These are phyloP conservation scores for Curvularia sp. DNA, from an alignment of 2,329 filamentous ascomycete species.

Conservation along the genomic window DNA sequence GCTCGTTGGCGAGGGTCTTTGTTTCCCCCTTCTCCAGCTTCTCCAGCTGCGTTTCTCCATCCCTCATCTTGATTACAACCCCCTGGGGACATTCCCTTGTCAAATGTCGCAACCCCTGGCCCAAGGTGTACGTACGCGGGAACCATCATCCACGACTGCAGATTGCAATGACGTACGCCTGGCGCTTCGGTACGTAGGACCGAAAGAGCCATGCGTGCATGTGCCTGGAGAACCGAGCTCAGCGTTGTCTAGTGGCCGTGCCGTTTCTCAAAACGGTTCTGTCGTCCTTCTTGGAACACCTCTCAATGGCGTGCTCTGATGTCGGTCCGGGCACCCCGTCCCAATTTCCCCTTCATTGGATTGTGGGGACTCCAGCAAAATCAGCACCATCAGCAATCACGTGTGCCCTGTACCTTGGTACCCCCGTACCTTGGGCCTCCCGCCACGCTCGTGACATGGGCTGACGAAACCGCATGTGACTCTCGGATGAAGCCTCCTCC, in stretches of 20 bases:
- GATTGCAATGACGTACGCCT: neutral
- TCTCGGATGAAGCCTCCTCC: neutral
- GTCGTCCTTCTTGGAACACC: neutral
- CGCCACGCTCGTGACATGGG: neutral
- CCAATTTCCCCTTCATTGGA: neutral
- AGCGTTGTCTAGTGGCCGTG: conserved; percentile 1
- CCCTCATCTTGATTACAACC: neutral
- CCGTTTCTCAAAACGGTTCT: conserved; percentile 3
- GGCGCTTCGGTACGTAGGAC: neutral
- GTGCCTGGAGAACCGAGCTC: neutral
- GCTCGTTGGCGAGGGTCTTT: conserved; percentile 7
- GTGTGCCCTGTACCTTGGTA: neutral
- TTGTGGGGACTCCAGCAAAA: neutral
- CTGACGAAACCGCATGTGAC: conserved; percentile 1
- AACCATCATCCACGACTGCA: neutral
- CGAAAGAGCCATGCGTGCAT: neutral
- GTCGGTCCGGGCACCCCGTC: neutral
- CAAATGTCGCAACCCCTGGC: neutral
- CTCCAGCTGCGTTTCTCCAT: neutral
- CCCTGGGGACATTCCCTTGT: neutral
- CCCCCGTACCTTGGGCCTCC: neutral
- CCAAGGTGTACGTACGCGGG: neutral
- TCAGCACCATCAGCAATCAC: neutral
- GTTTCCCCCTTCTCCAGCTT: neutral
- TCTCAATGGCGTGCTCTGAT: neutral